Conservation (phyloP, 345 rosid genomes). For the Eucalyptus curtisii region DNA sequence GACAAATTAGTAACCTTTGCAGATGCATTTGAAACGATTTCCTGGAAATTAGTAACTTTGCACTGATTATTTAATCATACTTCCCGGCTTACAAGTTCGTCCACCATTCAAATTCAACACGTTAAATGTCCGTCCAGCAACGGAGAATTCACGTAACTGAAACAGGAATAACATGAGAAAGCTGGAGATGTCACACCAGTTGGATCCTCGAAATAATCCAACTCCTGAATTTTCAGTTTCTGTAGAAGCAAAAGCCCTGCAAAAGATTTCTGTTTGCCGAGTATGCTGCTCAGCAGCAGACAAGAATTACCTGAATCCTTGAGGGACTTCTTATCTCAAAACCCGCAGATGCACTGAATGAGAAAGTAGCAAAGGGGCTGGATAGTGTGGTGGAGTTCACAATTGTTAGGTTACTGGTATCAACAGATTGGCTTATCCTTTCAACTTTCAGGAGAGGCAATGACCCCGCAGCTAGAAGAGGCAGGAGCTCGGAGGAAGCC, state of each 20-base stretch:
- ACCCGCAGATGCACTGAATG: slow-evolving; percentile 76
- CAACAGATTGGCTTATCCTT: slow-evolving; percentile 53
- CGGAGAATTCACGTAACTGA: neutral
- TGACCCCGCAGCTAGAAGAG: slow-evolving; percentile 68
- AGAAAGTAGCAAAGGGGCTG: slow-evolving; percentile 67
- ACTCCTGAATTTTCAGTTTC: neutral
- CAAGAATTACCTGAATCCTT: slow-evolving; percentile 63
- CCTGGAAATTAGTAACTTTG: neutral
- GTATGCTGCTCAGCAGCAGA: neutral
- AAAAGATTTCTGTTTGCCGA: neutral
- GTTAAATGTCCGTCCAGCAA: neutral
- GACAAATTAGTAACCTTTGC: neutral
- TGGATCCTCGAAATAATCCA: neutral
- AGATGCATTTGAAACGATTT: neutral
- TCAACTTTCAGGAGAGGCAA: slow-evolving; percentile 69
- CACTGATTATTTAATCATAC: neutral
- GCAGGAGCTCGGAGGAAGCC: slow-evolving; percentile 86
- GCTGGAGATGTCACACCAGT: neutral
- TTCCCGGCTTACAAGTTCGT: neutral
- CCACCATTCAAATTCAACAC: neutral
- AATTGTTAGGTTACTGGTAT: slow-evolving; percentile 35
- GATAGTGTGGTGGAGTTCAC: slow-evolving; percentile 64
- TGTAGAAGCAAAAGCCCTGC: neutral
- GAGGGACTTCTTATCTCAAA: slow-evolving; percentile 78
- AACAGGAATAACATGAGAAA: neutral